Base-by-base conservation (phyloP, 495 filamentous ascomycete species). In the Sabuloglossum arenarium region DNA sequence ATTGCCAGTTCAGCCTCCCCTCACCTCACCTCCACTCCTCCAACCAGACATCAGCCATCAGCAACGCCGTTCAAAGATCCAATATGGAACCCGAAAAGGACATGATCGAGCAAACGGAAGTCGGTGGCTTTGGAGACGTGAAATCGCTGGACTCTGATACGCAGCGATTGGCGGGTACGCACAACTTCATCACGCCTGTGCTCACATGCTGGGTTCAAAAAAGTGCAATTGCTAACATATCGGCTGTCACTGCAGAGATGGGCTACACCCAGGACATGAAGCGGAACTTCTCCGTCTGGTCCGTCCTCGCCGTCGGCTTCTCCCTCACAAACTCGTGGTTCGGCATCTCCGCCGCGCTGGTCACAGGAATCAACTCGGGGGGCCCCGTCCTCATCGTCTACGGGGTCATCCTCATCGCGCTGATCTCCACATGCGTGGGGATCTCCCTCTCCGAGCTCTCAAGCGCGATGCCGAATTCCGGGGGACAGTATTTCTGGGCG, bases 281-380 rank as follows among this genome's bases (percentile, higher is more conserved):
- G 54, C 72, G 78, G 56, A 79, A 80, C 58, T 80, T 78, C 65
- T 74, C 69, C 27, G 68, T 77, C 56, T 70, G 75, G 61, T 75
- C 73, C 4, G 68, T 82, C 19, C 69, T 82, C 4, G 78, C 77
- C 28, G 72, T 78, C 32, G 74, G 76, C 31, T 82, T 80, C 69
- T 75, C 73, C 27, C 70, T 82, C 57, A 79, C 78, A 45, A 81
- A 82, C 63, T 79, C 77, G 6, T 81, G 79, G 79, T 79, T 78
- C 61, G 79, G 74, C 34, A 78, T 82, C 56, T 75, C 73, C 0
- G 73, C 74, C 14, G 75, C 74, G 16, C 61, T 83, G 42, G 68
- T 76, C 47, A 79, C 78, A 2, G 77, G 76, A 42, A 79, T 81
- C 66, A 76, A 69, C 57, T 75, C 71, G 8, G 79, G 79, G n/a